Percentiles rank a stretch among this genome's conserved stretches.
Evolutionary conservation across 2,329 filamentous ascomycete species (phyloP).

Genomic region (Scytalidium sp.): DNA sequence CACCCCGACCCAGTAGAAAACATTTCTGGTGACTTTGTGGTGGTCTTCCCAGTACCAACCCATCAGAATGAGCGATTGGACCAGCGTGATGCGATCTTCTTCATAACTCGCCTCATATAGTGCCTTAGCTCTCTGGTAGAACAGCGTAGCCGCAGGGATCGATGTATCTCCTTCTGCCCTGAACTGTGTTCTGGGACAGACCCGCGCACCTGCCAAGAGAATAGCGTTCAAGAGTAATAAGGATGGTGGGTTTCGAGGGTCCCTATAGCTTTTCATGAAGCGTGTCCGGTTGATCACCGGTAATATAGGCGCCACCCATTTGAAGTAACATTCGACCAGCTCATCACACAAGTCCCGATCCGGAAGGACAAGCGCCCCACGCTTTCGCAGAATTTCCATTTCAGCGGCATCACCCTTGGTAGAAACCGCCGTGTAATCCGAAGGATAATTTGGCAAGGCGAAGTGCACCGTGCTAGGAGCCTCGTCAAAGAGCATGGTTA

Average conservation of each 20-base stretch:
- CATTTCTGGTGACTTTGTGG: conserved; percentile 96
- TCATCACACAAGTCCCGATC: conserved; percentile 87
- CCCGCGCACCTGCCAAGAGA: conserved; percentile 83
- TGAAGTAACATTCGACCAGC: conserved; percentile 89
- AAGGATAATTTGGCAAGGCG: neutral
- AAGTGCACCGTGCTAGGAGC: neutral
- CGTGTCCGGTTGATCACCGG: conserved; percentile 89
- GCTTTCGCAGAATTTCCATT: conserved; percentile 88
- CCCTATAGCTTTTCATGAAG: conserved; percentile 89
- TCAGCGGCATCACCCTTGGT: conserved; percentile 40
- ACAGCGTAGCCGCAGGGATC: conserved; percentile 89
- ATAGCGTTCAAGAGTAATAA: conserved; percentile 87
- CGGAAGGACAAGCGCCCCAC: conserved; percentile 86
- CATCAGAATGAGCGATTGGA: conserved; percentile 88
- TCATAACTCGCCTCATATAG: conserved; percentile 96
- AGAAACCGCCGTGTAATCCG: neutral
- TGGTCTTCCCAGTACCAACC: conserved; percentile 99
- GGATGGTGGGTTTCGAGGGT: conserved; percentile 87
- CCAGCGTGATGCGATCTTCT: conserved; percentile 91
- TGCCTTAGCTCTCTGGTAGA: conserved; percentile 94
- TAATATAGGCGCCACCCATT: conserved; percentile 92
- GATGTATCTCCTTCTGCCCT: conserved; percentile 95
- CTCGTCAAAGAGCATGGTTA: conserved; percentile 1
- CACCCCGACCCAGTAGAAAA: conserved; percentile 96
- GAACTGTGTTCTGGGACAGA: conserved; percentile 85